Conservation (phyloP, 805 yeast species). For the Saccharomycopsis oosterbeekiorum region DNA sequence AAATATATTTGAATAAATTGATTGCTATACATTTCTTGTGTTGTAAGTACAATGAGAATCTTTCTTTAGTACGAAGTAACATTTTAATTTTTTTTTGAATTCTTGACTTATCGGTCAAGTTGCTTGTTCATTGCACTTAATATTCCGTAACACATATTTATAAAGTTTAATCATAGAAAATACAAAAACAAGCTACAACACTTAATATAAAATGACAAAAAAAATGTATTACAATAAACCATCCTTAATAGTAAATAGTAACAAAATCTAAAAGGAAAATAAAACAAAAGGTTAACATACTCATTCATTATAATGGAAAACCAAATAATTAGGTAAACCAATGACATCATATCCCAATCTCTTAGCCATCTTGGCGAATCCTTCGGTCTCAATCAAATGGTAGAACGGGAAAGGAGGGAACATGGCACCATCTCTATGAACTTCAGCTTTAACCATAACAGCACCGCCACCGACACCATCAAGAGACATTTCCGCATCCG, state of each 20-base stretch:
- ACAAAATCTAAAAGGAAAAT: neutral
- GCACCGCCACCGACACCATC: conserved; percentile 99
- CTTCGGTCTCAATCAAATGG: conserved; percentile 94
- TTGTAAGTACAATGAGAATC: neutral
- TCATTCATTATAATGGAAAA: conserved; percentile 80
- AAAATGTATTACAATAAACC: neutral
- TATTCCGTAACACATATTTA: no score
- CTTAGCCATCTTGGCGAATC: conserved; percentile 97
- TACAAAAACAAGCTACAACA: neutral
- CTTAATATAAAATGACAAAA: neutral
- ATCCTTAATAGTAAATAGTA: neutral
- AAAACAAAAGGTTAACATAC: neutral
- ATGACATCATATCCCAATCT: conserved; percentile 82
- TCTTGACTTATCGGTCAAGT: no score
- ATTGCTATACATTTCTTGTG: neutral
- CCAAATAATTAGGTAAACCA: conserved; percentile 92
- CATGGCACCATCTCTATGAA: conserved; percentile 99
- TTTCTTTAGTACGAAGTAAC: no score
- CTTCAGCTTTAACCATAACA: conserved; percentile 90
- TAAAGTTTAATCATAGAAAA: neutral
- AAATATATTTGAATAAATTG: neutral
- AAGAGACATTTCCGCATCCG: conserved; percentile 61
- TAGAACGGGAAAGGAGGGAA: conserved; percentile 98
- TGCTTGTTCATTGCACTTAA: no score
- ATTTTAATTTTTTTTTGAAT: no score